phyloP scores from a whole-genome alignment of 2,329 filamentous ascomycete genomes.

The Cladophialophora psammophila region DNA sequence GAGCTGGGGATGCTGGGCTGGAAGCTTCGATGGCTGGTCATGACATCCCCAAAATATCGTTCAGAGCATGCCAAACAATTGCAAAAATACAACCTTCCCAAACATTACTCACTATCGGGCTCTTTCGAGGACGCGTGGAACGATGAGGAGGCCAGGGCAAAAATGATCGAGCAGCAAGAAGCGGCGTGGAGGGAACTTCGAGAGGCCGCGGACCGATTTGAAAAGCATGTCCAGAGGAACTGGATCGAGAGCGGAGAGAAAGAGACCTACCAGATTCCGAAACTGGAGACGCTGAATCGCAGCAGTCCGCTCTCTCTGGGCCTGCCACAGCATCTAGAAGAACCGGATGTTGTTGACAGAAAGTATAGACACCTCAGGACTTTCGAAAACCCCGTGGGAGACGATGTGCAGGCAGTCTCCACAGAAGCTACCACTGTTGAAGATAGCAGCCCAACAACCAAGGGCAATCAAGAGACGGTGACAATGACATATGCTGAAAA shows the following conservation, averaged over 20 bases:
- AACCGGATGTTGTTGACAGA: constrained; percentile 11
- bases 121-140: constrained; percentile 53
- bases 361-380: constrained; percentile 14
- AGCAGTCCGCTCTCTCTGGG: constrained; percentile 17
- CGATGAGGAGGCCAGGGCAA: constrained; percentile 53
- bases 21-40: constrained; percentile 86
- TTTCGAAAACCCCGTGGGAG: constrained; percentile 1
- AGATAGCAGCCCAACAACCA: background rate
- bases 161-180: constrained; percentile 49
- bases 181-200: constrained; percentile 42
- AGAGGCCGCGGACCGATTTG: constrained; percentile 39
- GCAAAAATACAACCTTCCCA: constrained; percentile 68
- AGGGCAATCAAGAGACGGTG: background rate
- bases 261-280: constrained; percentile 27
- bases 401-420: background rate
- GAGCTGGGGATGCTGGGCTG: constrained; percentile 90
- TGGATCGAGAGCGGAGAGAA: constrained; percentile 36
- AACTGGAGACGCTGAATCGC: constrained; percentile 28
- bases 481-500: background rate
- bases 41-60: constrained; percentile 76
- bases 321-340: constrained; percentile 26
- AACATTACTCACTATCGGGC: constrained; percentile 48
- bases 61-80: constrained; percentile 72
- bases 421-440: background rate
- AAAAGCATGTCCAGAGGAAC: constrained; percentile 39